Percentiles rank a stretch among this genome's conserved stretches.
Conservation (phyloP, 495 filamentous ascomycete genomes). For the Penicillium odoratum region DNA sequence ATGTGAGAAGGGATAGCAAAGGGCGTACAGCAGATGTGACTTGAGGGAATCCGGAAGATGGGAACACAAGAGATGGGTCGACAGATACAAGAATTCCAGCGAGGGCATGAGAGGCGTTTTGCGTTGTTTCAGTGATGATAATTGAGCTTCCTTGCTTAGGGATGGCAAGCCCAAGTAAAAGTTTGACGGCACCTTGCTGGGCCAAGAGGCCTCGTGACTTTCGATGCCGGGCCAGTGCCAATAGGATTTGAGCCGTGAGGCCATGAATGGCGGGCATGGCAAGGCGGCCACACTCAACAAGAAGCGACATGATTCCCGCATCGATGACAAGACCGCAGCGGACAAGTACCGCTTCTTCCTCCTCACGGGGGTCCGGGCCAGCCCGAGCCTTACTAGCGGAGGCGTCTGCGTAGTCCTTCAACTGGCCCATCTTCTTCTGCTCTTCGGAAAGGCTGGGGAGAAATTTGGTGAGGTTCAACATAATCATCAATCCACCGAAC, state of each 20-base stretch:
- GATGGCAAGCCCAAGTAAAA: constrained; percentile 68
- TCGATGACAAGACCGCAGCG: constrained; percentile 78
- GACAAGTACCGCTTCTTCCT: constrained; percentile 69
- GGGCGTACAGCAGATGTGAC: constrained; percentile 76
- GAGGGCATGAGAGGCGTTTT: constrained; percentile 76
- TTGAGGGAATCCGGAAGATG: constrained; percentile 68
- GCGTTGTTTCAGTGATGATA: constrained; percentile 46
- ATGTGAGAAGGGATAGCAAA: constrained; percentile 66
- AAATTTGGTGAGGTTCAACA: constrained; percentile 81
- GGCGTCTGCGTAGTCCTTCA: constrained; percentile 91
- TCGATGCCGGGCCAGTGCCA: constrained; percentile 69
- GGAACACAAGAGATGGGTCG: constrained; percentile 84
- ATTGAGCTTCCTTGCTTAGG: constrained; percentile 51
- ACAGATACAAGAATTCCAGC: constrained; percentile 90
- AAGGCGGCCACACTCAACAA: constrained; percentile 66
- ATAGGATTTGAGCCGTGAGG: constrained; percentile 69
- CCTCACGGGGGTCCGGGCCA: constrained; percentile 65
- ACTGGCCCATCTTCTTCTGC: constrained; percentile 82
- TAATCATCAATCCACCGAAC: constrained; percentile 81
- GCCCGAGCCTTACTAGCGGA: constrained; percentile 54
- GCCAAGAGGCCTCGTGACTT: constrained; percentile 74
- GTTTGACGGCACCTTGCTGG: constrained; percentile 87
- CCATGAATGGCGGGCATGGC: constrained; percentile 67
- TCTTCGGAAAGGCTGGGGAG: constrained; percentile 80
- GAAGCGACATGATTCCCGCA: constrained; percentile 68